phyloP scores from a whole-genome alignment of 352 stramenopile species.

The Phytopythium ostracodes region DNA sequence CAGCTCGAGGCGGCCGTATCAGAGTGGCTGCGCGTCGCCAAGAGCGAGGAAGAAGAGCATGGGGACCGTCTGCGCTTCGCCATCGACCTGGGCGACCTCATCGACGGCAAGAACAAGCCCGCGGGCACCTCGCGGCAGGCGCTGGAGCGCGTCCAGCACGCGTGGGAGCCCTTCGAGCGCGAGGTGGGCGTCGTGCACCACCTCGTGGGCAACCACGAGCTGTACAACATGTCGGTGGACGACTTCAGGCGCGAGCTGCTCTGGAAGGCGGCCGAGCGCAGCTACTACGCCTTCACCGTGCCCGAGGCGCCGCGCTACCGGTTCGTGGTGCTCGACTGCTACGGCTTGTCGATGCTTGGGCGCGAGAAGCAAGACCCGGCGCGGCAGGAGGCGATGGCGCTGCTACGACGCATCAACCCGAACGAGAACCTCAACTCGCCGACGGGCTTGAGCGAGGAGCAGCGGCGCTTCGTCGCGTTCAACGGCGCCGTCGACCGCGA shows the following conservation, averaged over 20 bases:
- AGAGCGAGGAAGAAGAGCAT: slow-evolving; percentile 10
- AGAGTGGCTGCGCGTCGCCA: slow-evolving; percentile 44
- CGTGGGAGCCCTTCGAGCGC: slow-evolving; percentile 39
- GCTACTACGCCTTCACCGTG: slow-evolving; percentile 70
- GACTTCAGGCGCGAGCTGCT: slow-evolving; percentile 46
- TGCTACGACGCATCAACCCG: slow-evolving; percentile 47
- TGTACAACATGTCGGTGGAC: slow-evolving; percentile 68
- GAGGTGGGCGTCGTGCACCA: slow-evolving; percentile 55
- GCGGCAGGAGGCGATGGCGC: slow-evolving; percentile 28
- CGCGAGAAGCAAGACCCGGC: slow-evolving; percentile 39
- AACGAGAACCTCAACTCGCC: slow-evolving; percentile 81
- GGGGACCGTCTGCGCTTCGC: slow-evolving; percentile 43
- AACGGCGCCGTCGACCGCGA: slow-evolving; percentile 60
- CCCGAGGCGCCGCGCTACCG: slow-evolving; percentile 33
- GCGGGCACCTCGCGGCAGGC: slow-evolving; percentile 36
- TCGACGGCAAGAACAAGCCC: slow-evolving; percentile 74
- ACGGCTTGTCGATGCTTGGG: slow-evolving; percentile 62
- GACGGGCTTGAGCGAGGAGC: slow-evolving; percentile 30
- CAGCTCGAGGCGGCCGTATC: slow-evolving; percentile 38
- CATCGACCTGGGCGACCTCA: slow-evolving; percentile 76
- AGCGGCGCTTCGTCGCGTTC: slow-evolving; percentile 69
- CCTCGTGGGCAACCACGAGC: slow-evolving; percentile 81
- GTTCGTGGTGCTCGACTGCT: slow-evolving; percentile 72
- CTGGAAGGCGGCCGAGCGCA: slow-evolving; percentile 10
- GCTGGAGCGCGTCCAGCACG: slow-evolving; percentile 33